Base-by-base conservation (phyloP, 192 early-diverging fungal species). In the Coemansia sp. region DNA sequence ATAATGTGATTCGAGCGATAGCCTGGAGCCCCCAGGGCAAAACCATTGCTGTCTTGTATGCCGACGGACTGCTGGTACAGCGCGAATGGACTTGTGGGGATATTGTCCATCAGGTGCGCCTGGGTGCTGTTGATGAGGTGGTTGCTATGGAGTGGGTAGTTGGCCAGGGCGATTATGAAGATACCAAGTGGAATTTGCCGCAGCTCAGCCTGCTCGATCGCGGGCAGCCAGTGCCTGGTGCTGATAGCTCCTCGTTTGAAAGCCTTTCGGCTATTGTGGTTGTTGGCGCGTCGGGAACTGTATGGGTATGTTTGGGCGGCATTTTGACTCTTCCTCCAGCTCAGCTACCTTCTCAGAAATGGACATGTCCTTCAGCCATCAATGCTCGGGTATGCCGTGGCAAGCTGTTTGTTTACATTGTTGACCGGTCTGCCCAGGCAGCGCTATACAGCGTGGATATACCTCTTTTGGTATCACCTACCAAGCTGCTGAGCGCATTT, bases 291-390 rank as follows among this genome's bases (percentile, higher is more conserved):
- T 38, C 43, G 2, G 72, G 72, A 3, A n/a, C 50, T 5, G 72
- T 74, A 1, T 61, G 61, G 35, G 55, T 74, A 11, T 55, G 56
- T 7, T 54, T 74, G 11, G 57, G 56, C 18, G 72, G 72, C 9
- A 68, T 68, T n/a, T 68, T 74, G n/a, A 40, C 65, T 2, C 61
- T 74, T 3, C 72, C 72, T 5, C 48, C 63, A 13, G 56, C 55
- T 8, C 18, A 35, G 4, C 11, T 55, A 2, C 52, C 61, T 9
- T 4, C 3, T 5, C 10, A 10, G 8, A 23, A 62, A 1, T 26
- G 23, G 23, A 26, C 23, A 26, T 26, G 23, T 26, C 23, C 23
- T 4, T 3, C 23, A 26, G 23, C 23, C 23, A 26, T 26, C 23
- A 26, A 26, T 26, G 23, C 23, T 4, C 23, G 23, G 23, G 23